These are phyloP conservation scores for Fusarium abutilonis DNA, from an alignment of 2,329 filamentous ascomycete species.

Conservation along the genomic window DNA sequence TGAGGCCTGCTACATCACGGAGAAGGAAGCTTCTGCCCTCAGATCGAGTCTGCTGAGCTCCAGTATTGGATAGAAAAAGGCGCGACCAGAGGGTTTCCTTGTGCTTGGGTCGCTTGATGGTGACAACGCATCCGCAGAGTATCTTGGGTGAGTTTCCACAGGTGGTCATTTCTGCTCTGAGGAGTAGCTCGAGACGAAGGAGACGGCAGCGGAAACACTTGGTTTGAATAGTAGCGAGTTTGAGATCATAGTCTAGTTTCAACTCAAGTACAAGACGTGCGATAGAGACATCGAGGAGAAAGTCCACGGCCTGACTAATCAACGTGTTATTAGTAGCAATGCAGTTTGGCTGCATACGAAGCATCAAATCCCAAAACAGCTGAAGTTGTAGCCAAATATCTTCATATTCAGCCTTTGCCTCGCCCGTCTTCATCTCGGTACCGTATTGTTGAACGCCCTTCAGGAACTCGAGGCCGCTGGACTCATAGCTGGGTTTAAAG, in stretches of 20 bases:
- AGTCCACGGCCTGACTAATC: constrained; percentile 9
- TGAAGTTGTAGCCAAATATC: constrained; percentile 25
- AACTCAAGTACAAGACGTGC: constrained; percentile 2
- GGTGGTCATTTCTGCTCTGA: constrained; percentile 5
- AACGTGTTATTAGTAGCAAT: neutral
- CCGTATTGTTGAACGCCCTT: neutral
- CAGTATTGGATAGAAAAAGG: constrained; percentile 4
- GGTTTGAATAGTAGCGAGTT: neutral
- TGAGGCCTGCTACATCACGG: constrained; percentile 27
- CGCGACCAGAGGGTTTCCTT: constrained; percentile 26
- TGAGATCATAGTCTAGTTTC: neutral
- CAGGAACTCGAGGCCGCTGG: constrained; percentile 4
- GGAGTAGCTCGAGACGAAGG: constrained; percentile 3
- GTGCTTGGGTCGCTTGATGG: constrained; percentile 19
- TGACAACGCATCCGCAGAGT: constrained; percentile 24
- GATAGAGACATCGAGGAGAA: constrained; percentile 20
- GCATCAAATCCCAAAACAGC: constrained; percentile 28
- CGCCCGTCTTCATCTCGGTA: neutral
- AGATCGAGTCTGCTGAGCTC: neutral
- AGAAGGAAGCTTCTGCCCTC: constrained; percentile 5
- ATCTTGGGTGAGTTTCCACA: constrained; percentile 20
- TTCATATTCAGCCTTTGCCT: constrained; percentile 10
- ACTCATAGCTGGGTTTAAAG: neutral
- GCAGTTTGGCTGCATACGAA: constrained; percentile 34
- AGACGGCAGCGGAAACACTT: constrained; percentile 20